Base-by-base conservation (phyloP, 2,329 filamentous ascomycete genomes). In the Fusarium sp. region DNA sequence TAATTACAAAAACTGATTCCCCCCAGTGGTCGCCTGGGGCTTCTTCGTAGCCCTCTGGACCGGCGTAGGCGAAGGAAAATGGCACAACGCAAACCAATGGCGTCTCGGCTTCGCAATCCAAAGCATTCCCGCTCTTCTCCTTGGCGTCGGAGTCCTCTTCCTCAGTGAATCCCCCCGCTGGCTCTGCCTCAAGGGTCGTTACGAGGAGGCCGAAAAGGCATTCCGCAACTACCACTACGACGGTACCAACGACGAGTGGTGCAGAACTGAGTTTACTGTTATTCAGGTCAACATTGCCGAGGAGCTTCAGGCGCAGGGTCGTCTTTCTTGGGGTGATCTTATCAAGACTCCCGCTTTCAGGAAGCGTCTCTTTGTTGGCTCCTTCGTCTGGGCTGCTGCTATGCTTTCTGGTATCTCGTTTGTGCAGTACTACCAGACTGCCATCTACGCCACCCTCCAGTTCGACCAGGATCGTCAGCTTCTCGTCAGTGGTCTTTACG, bases 341-440 rank as follows among this genome's bases (percentile, higher is more conserved):
- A 62, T 83, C 54, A 79, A 73, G 35, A 83, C 80, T 0, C 76
- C 80, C 0, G 69, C 82, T 0, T 84, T 84, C 63, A 73, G 83
- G 54, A 83, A 78, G 31, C 74, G 83, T 0, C 77, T 84, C 2
- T 84, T 84, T 42, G 82, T 84, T 0, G 83, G 83, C 0, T 79
- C 80, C 0, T 84, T 84, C 16, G 83, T 84, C 1, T 84, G 83
- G 83, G 83, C 81, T 1, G 83, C 83, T 0, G 83, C 83, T 3
- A 84, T 84, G 83, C 35, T 84, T 2, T 83, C 82, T 0, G 83
- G 83, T 1, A 84, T 84, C 37, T 83, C 81, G 0, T 84, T 84
- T n/a, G 83, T 84, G 2, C 83, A 84, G 70, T 84, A 84, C 35
- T 84, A 82, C 62, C 83, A 84, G 70, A 84, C 83, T 0, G 82